These are phyloP conservation scores for Dendrobium catenatum DNA, from an alignment of 106 monocot genomes.

Conservation along the genomic window DNA sequence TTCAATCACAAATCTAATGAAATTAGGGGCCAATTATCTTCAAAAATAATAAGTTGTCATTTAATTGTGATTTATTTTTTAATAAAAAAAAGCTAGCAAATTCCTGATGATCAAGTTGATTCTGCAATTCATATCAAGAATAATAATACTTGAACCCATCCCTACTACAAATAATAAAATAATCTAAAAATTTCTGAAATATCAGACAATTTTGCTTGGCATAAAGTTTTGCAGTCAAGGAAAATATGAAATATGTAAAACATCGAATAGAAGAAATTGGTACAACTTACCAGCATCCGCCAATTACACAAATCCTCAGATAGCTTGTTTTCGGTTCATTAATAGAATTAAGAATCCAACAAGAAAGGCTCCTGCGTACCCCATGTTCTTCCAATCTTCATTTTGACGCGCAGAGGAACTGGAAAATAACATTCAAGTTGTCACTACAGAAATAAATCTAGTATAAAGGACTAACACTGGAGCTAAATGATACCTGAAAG, in stretches of 20 bases:
- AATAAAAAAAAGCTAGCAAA: too few relatives aligned
- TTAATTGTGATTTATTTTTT: too few relatives aligned
- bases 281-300: neutral
- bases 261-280: neutral
- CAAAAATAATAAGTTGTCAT: too few relatives aligned
- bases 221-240: neutral
- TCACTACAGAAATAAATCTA: neutral
- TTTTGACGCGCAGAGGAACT: conserved; percentile 82
- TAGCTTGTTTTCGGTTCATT: neutral
- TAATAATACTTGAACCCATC: too few relatives aligned
- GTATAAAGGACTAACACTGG: neutral
- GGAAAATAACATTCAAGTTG: conserved; percentile 13
- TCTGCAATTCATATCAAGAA: too few relatives aligned
- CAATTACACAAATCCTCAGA: neutral
- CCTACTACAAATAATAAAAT: too few relatives aligned
- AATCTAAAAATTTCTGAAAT: neutral
- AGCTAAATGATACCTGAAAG: conserved; percentile 48
- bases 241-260: neutral
- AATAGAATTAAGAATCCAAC: conserved; percentile 8
- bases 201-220: neutral
- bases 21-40: too few relatives aligned
- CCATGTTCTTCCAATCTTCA: conserved; percentile 89
- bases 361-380: conserved; percentile 70
- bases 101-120: too few relatives aligned
- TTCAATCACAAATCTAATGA: too few relatives aligned